A percentile compares a stretch with the other conserved stretches of the same genome.
Conservation (phyloP, 176 grass and related monocot species). For the Hyparrhenia diplandra region DNA sequence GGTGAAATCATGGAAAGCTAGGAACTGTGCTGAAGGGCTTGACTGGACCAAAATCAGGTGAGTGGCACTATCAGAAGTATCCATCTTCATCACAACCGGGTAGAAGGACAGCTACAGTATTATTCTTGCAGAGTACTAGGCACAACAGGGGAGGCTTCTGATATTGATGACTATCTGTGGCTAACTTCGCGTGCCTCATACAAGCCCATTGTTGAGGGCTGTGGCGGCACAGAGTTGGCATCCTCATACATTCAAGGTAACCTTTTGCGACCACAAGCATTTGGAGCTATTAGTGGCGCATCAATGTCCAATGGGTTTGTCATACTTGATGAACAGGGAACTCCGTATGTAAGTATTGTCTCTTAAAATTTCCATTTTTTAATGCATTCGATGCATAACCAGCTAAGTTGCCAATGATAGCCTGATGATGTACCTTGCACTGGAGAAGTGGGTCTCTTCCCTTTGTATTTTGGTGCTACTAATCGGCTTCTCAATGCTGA, state of each 20-base stretch:
- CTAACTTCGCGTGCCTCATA: slow-evolving; percentile 66
- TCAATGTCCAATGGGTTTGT: slow-evolving; percentile 81
- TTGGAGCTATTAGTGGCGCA: slow-evolving; percentile 73
- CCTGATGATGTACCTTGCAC: slow-evolving; percentile 80
- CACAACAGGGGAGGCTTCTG: slow-evolving; percentile 86
- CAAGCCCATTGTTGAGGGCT: slow-evolving; percentile 89
- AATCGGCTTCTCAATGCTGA: slow-evolving; percentile 71
- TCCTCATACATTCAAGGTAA: slow-evolving; percentile 82
- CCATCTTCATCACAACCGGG: slow-evolving; percentile 9
- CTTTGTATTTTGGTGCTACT: slow-evolving; percentile 73
- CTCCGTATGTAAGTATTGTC: slow-evolving; percentile 73
- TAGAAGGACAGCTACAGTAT: slow-evolving; percentile 7
- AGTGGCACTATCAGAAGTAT: neutral
- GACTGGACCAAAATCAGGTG: slow-evolving; percentile 94
- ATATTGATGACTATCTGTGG: slow-evolving; percentile 91
- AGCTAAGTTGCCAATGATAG: slow-evolving; percentile 37
- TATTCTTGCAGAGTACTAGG: slow-evolving; percentile 53
- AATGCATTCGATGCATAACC: slow-evolving; percentile 8
- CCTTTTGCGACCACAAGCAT: slow-evolving; percentile 65
- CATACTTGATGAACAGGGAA: slow-evolving; percentile 83
- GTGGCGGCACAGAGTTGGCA: slow-evolving; percentile 85
- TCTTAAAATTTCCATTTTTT: slow-evolving; percentile 5
- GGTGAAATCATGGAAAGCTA: slow-evolving; percentile 81
- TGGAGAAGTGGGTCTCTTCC: slow-evolving; percentile 92
- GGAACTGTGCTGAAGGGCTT: slow-evolving; percentile 68